Evolutionary conservation across 2,329 filamentous ascomycete species (phyloP).

Genomic region (Huntiella moniliformis): DNA sequence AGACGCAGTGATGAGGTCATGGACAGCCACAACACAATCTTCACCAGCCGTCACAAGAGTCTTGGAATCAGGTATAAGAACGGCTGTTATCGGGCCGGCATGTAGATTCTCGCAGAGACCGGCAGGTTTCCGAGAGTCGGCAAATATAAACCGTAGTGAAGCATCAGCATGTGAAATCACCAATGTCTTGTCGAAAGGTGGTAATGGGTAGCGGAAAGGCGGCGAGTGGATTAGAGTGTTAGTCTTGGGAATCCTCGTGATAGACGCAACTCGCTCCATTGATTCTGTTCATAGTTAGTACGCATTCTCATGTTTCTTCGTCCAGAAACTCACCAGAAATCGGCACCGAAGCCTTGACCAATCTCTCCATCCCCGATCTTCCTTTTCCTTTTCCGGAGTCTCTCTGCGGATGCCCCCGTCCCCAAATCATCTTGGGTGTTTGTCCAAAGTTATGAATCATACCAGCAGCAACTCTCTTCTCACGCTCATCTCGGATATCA

Average conservation of each 20-base stretch:
- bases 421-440: slow-evolving; percentile 88
- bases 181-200: slow-evolving; percentile 80
- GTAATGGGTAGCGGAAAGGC: slow-evolving; percentile 70
- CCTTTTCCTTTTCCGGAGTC: slow-evolving; percentile 24
- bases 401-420: slow-evolving; percentile 56
- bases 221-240: slow-evolving; percentile 72
- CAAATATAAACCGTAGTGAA: slow-evolving; percentile 76
- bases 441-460: slow-evolving; percentile 99
- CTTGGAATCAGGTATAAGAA: slow-evolving; percentile 72
- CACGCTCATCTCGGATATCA: slow-evolving; percentile 70
- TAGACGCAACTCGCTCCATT: slow-evolving; percentile 59
- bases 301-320: background rate
- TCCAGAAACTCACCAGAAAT: slow-evolving; percentile 21
- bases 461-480: slow-evolving; percentile 73
- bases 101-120: slow-evolving; percentile 90
- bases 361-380: slow-evolving; percentile 17
- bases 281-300: slow-evolving; percentile 32
- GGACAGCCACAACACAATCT: slow-evolving; percentile 80
- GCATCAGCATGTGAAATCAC: slow-evolving; percentile 95
- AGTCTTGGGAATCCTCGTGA: slow-evolving; percentile 60
- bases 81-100: slow-evolving; percentile 69
- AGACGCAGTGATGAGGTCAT: slow-evolving; percentile 45
- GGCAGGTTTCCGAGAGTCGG: slow-evolving; percentile 63
- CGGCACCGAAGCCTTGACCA: slow-evolving; percentile 63
- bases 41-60: slow-evolving; percentile 82